Conservation (phyloP, 1,284 basidiomycete genomes). For the Violaceomyces palustris region DNA sequence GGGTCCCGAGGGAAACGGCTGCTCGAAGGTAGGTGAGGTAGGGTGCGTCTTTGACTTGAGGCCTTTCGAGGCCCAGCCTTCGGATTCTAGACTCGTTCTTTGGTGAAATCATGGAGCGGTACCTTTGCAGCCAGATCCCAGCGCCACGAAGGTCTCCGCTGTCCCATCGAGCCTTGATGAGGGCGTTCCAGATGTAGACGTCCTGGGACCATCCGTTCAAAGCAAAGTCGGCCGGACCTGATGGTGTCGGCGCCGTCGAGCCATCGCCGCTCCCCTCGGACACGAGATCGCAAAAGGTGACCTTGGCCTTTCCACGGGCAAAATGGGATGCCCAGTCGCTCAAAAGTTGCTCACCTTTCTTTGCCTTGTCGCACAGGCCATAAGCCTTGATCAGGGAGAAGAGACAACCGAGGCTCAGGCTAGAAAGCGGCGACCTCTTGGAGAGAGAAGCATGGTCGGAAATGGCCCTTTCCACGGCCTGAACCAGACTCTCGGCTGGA, state of each 20-base stretch:
- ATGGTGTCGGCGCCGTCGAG: not conserved
- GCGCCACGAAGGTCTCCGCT: conserved; percentile 8
- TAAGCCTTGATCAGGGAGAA: not conserved
- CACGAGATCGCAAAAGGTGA: not conserved
- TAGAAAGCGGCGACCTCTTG: not conserved
- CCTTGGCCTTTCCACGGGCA: not conserved
- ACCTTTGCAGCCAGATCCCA: conserved; percentile 14
- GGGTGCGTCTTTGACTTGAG: too few species aligned
- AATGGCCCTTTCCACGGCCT: conserved; percentile 3
- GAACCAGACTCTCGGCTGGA: conserved; percentile 2
- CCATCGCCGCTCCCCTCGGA: not conserved
- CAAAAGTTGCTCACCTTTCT: not conserved
- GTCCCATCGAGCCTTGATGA: conserved; percentile 10
- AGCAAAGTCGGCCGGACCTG: not conserved
- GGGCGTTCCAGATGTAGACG: conserved; percentile 9
- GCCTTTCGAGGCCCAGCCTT: too few species aligned
- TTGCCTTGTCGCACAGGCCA: too few species aligned
- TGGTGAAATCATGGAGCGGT: conserved; percentile 1
- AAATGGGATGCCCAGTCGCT: not conserved
- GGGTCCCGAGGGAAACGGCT: not conserved
- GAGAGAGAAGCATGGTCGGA: conserved; percentile 2
- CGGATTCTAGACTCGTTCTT: not conserved
- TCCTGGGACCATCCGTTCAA: conserved; percentile 17
- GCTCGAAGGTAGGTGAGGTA: conserved; percentile 11
- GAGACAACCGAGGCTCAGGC: not conserved